phyloP scores from a whole-genome alignment of 176 grass and related monocot genomes.

The Hsuehochloa calcarea region DNA sequence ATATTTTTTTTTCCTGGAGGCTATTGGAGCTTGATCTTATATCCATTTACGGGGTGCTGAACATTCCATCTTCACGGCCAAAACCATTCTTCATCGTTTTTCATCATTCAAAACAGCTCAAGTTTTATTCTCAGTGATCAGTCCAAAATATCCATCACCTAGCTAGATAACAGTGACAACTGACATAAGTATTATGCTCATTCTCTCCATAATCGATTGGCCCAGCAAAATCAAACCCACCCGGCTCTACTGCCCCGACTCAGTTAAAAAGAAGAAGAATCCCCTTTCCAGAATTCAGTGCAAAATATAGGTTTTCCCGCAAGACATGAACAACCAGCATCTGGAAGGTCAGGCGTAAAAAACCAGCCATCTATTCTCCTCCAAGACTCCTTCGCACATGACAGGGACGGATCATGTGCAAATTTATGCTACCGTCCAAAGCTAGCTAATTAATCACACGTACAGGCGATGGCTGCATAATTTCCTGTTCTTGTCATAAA shows the following conservation, averaged over 20 bases:
- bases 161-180: background rate
- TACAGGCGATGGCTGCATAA: background rate
- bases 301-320: background rate
- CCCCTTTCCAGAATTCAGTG: background rate
- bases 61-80: background rate
- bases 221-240: background rate
- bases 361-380: background rate
- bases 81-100: background rate
- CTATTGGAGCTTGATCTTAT: background rate
- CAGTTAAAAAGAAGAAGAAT: background rate
- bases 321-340: background rate
- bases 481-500: background rate
- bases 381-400: background rate
- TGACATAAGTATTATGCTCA: background rate
- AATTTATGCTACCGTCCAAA: background rate
- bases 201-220: background rate
- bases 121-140: background rate
- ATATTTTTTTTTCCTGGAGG: background rate
- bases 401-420: background rate
- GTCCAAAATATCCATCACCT: background rate
- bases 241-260: background rate
- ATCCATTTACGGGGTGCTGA: background rate
- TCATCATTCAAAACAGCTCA: background rate
- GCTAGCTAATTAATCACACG: background rate
- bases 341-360: constrained; percentile 7